Evolutionary conservation across 768 basidiomycete genomes (phyloP).

Genomic region (Candolleomyces eurysporus): DNA sequence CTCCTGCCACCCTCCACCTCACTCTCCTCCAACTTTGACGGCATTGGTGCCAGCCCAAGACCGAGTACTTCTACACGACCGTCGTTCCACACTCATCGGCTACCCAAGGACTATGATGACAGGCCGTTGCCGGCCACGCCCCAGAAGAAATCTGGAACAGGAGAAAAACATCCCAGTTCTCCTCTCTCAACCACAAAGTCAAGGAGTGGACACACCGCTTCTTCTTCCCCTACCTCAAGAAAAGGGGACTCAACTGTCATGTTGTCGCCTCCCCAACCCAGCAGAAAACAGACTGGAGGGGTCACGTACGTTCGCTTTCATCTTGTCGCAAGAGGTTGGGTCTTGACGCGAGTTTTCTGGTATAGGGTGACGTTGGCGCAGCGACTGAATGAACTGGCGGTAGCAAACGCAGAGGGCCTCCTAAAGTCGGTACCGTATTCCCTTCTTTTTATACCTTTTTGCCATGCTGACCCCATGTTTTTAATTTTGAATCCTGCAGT

Average conservation of each 20-base stretch:
- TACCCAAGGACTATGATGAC: conserved; percentile 12
- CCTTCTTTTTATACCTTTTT: not conserved
- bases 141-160: conserved; percentile 13
- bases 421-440: conserved; percentile 50
- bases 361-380: conserved; percentile 73
- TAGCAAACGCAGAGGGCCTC: conserved; percentile 77
- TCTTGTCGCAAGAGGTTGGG: not conserved
- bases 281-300: conserved; percentile 8
- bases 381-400: conserved; percentile 75
- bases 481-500: conserved; percentile 32
- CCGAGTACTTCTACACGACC: conserved; percentile 13
- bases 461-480: conserved; percentile 5
- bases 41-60: conserved; percentile 19
- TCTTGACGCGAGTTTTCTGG: too few species aligned
- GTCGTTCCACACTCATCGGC: conserved; percentile 18
- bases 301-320: conserved; percentile 47
- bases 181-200: not conserved
- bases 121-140: conserved; percentile 19
- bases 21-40: conserved; percentile 4
- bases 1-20: conserved; percentile 10
- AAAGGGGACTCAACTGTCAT: conserved; percentile 1
- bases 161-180: not conserved
- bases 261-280: conserved; percentile 1
- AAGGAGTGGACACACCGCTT: not conserved
- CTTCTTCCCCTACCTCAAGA: not conserved